A percentile compares a stretch with the other conserved stretches of the same genome.
Conservation (phyloP, 176 grass and related monocot species). For the Bromus sterilis region DNA sequence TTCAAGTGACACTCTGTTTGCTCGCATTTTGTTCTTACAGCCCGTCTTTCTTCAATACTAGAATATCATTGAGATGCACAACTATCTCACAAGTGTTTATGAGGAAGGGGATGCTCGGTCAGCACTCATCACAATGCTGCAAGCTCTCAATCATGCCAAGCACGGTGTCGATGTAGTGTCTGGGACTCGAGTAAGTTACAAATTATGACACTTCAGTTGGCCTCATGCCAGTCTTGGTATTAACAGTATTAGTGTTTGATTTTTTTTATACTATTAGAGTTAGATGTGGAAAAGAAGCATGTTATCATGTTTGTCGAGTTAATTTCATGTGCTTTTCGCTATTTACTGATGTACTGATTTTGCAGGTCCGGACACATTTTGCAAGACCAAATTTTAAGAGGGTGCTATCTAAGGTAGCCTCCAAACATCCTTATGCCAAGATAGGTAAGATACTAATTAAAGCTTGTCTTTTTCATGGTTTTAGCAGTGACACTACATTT, state of each 20-base stretch:
- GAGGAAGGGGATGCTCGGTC: constrained; percentile 85
- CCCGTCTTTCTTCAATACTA: constrained; percentile 22
- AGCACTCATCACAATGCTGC: constrained; percentile 78
- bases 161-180: constrained; percentile 81
- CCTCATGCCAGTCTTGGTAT: constrained; percentile 4
- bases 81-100: constrained; percentile 84
- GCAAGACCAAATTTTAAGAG: constrained; percentile 89
- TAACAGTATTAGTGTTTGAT: not conserved
- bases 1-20: not conserved
- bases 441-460: constrained; percentile 53
- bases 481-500: not conserved
- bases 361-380: constrained; percentile 85
- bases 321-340: not conserved
- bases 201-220: not conserved
- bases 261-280: not conserved
- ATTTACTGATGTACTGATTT: constrained; percentile 1
- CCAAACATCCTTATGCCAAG: constrained; percentile 70
- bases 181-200: constrained; percentile 51
- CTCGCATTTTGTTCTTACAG: no score
- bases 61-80: constrained; percentile 86
- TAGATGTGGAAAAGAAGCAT: not conserved
- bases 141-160: constrained; percentile 73
- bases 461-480: not conserved
- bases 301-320: not conserved
- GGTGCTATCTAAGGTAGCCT: constrained; percentile 65